Percentiles rank a stretch among this genome's conserved stretches.
phyloP scores from a whole-genome alignment of 2,329 filamentous ascomycete species.

The Penicillium oxalicum region DNA sequence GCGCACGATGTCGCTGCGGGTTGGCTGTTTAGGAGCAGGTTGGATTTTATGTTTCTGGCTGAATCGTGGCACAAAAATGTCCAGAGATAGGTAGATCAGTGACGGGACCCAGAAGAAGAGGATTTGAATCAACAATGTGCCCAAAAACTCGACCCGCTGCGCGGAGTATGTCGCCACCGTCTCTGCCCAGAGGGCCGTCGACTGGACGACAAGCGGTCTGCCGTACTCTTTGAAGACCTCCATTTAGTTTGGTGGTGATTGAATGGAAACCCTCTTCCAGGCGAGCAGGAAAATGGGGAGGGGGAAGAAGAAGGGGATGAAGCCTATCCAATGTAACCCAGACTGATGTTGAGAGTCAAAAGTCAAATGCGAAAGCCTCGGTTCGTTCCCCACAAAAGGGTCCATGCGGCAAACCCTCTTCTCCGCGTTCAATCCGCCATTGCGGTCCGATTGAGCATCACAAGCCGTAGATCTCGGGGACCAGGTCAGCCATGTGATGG shows the following conservation, averaged over 20 bases:
- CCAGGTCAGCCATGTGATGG: slow-evolving; percentile 10
- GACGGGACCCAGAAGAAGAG: slow-evolving; percentile 25
- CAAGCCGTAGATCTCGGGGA: slow-evolving; percentile 12
- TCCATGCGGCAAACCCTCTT: neutral
- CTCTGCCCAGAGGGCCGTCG: slow-evolving; percentile 10
- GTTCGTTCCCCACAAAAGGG: slow-evolving; percentile 3
- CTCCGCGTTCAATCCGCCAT: slow-evolving; percentile 12
- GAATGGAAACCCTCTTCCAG: too few species aligned
- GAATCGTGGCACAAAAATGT: slow-evolving; percentile 43
- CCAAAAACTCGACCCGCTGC: slow-evolving; percentile 23
- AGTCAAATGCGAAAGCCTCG: slow-evolving; percentile 6
- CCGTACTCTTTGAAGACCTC: neutral
- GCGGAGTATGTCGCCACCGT: slow-evolving; percentile 17
- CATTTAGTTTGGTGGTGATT: neutral
- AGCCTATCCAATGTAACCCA: neutral
- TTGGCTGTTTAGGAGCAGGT: slow-evolving; percentile 47
- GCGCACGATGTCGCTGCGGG: slow-evolving; percentile 39
- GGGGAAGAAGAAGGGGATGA: too few species aligned
- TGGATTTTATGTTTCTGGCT: slow-evolving; percentile 51
- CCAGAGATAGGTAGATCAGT: slow-evolving; percentile 40
- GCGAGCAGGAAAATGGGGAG: too few species aligned
- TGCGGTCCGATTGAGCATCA: slow-evolving; percentile 2
- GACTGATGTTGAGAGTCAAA: neutral
- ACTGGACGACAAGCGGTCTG: slow-evolving; percentile 5
- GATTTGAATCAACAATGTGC: slow-evolving; percentile 21